phyloP scores from a whole-genome alignment of 2,329 filamentous ascomycete species.

The Elsinoe australis region DNA sequence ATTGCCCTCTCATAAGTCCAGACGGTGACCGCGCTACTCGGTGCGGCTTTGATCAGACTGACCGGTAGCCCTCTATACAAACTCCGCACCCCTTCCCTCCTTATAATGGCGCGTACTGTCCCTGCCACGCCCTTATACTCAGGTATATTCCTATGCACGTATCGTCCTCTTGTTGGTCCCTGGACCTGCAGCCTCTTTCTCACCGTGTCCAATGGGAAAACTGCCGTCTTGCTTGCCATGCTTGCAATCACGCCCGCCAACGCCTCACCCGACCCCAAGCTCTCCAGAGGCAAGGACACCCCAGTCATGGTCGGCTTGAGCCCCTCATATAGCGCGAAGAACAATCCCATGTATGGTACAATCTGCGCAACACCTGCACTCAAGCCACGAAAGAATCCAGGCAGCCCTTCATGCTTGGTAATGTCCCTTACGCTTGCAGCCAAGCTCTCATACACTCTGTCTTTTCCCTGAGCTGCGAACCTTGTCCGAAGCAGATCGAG shows the following conservation, averaged over 20 bases:
- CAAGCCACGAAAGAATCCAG: constrained; percentile 83
- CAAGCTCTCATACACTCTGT: constrained; percentile 71
- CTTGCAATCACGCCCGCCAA: constrained; percentile 73
- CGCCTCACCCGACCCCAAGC: constrained; percentile 68
- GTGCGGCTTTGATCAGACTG: constrained; percentile 85
- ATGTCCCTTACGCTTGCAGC: constrained; percentile 65
- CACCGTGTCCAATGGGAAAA: constrained; percentile 89
- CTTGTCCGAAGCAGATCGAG: constrained; percentile 87
- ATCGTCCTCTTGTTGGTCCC: constrained; percentile 70
- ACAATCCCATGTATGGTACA: constrained; percentile 92
- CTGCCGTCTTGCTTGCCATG: constrained; percentile 73
- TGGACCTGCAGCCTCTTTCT: constrained; percentile 92
- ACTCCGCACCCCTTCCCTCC: constrained; percentile 66
- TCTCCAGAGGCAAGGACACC: constrained; percentile 50
- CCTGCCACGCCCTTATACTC: constrained; percentile 63
- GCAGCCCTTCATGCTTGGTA: constrained; percentile 60
- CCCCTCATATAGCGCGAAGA: constrained; percentile 83
- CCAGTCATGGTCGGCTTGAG: constrained; percentile 44
- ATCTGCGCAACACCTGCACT: constrained; percentile 78
- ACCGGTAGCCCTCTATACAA: constrained; percentile 84
- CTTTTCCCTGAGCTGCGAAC: constrained; percentile 86
- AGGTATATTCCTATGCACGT: constrained; percentile 82
- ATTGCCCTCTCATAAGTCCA: constrained; percentile 85
- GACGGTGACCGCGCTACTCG: constrained; percentile 85
- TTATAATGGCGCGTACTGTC: constrained; percentile 61